phyloP scores from a whole-genome alignment of 2,329 filamentous ascomycete genomes.

The Metarhizium brunneum region DNA sequence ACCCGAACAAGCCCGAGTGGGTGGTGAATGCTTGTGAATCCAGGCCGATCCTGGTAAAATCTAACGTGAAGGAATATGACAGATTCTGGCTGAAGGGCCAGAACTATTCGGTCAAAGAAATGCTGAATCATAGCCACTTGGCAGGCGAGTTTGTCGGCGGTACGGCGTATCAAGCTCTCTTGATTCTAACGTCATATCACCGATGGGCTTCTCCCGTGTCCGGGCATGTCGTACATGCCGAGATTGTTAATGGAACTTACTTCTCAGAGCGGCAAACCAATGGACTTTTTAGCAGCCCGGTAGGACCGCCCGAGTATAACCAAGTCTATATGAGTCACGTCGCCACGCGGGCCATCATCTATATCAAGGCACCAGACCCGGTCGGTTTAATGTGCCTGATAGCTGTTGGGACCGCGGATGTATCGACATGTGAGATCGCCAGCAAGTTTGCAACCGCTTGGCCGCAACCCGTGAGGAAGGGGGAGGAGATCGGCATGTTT shows the following conservation, averaged over 20 bases:
- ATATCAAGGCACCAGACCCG: slow-evolving; percentile 55
- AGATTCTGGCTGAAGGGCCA: slow-evolving; percentile 58
- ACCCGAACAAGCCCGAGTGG: slow-evolving; percentile 23
- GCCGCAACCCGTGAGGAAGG: not conserved
- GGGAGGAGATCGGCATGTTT: slow-evolving; percentile 1
- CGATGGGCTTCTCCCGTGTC: slow-evolving; percentile 57
- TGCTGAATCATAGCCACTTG: slow-evolving; percentile 42
- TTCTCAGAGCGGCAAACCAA: slow-evolving; percentile 39
- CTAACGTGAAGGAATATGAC: slow-evolving; percentile 40
- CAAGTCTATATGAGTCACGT: slow-evolving; percentile 37
- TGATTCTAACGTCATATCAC: slow-evolving; percentile 56
- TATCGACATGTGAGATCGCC: slow-evolving; percentile 51
- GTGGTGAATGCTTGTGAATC: slow-evolving; percentile 53
- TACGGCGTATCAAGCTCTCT: slow-evolving; percentile 58
- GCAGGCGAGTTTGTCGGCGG: slow-evolving; percentile 41
- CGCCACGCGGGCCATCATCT: slow-evolving; percentile 57
- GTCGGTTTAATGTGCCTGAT: slow-evolving; percentile 60
- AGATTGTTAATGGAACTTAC: slow-evolving; percentile 50
- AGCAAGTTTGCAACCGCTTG: not conserved
- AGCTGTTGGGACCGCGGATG: slow-evolving; percentile 64
- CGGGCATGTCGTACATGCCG: slow-evolving; percentile 44
- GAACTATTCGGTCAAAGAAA: slow-evolving; percentile 51
- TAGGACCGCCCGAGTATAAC: slow-evolving; percentile 42
- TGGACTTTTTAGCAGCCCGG: slow-evolving; percentile 4
- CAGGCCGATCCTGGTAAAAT: slow-evolving; percentile 37